Evolutionary conservation across 345 rosid species (phyloP).

Genomic region (Stellera chamaejasme): DNA sequence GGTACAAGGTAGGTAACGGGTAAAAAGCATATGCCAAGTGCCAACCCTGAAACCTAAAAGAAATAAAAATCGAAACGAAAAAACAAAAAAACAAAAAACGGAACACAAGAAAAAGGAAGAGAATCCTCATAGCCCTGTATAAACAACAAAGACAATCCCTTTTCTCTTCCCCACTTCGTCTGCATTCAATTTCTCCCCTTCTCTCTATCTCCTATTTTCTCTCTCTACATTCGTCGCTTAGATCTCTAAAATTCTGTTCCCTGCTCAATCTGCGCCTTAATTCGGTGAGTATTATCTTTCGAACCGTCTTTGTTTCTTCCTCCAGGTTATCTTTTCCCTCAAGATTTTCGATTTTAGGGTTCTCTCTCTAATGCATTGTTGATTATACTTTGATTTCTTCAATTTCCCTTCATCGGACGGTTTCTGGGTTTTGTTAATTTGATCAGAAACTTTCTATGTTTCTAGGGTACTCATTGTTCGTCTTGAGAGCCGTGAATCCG

Average conservation of each 20-base stretch:
- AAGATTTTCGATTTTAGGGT: constrained; percentile 7
- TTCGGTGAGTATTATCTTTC: constrained; percentile 5
- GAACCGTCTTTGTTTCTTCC: neutral
- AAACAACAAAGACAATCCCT: neutral
- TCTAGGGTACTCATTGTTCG: constrained; percentile 4
- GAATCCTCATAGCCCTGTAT: neutral
- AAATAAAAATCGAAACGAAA: no score
- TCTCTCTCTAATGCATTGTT: neutral
- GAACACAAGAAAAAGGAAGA: neutral
- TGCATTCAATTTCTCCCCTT: neutral
- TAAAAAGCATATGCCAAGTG: no score
- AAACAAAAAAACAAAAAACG: neutral
- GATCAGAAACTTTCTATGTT: constrained; percentile 11
- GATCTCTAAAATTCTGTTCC: constrained; percentile 10
- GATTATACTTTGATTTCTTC: constrained; percentile 5
- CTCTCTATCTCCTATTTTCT: neutral
- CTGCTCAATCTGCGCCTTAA: constrained; percentile 6
- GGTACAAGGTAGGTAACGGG: no score
- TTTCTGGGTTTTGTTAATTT: neutral
- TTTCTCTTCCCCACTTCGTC: neutral
- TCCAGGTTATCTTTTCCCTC: neutral
- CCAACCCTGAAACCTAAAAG: no score
- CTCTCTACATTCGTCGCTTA: neutral
- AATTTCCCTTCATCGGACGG: neutral
- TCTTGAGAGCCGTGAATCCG: constrained; percentile 18